Evolutionary conservation across 345 rosid species (phyloP).

Genomic region (Rubroshorea leprosula): DNA sequence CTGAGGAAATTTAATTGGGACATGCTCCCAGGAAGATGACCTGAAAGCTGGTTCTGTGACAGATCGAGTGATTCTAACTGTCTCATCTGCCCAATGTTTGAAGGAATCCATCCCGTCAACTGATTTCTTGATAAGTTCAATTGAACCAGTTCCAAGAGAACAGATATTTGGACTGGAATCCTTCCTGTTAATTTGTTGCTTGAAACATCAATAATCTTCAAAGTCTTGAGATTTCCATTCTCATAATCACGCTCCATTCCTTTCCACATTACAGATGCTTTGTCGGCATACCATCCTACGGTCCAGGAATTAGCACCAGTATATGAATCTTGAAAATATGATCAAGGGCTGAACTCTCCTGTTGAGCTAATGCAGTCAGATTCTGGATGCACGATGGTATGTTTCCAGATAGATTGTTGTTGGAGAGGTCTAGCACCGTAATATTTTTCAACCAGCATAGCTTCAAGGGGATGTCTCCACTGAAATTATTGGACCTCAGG

Average conservation of each 20-base stretch:
- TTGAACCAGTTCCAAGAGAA: neutral
- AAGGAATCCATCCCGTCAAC: conserved; percentile 11
- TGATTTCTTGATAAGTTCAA: conserved; percentile 18
- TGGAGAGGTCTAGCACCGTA: neutral
- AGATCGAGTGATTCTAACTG: conserved; percentile 11
- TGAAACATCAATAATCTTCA: conserved; percentile 15
- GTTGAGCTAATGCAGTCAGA: neutral
- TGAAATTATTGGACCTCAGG: neutral
- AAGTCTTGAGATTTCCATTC: neutral
- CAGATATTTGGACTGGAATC: conserved; percentile 7
- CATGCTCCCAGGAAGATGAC: conserved; percentile 10
- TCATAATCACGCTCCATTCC: neutral
- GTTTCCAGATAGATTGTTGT: neutral
- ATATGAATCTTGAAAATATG: neutral
- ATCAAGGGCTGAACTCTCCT: neutral
- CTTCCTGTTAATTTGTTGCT: conserved; percentile 7
- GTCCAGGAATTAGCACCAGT: neutral
- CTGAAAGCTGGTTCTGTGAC: conserved; percentile 11
- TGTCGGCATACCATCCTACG: neutral
- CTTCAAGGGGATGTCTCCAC: neutral
- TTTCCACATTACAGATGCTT: neutral
- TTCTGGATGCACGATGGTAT: neutral
- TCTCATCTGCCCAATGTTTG: conserved; percentile 1
- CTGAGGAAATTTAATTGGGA: neutral
- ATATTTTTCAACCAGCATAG: neutral